A percentile compares a stretch with the other conserved stretches of the same genome.
Conservation (phyloP, 495 filamentous ascomycete genomes). For the Glutinoglossum americanum region DNA sequence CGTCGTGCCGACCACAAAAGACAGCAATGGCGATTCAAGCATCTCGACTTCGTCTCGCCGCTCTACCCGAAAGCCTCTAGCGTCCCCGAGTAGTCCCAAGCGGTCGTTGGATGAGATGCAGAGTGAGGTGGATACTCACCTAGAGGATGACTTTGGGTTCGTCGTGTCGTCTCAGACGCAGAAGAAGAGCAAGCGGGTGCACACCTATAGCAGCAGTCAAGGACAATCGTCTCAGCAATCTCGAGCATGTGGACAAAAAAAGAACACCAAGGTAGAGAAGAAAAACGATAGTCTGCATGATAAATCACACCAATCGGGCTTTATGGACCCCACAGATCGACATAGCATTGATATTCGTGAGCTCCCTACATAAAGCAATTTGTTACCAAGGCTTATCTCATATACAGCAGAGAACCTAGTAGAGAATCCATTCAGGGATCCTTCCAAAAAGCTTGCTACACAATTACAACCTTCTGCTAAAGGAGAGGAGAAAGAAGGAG, state of each 20-base stretch:
- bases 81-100: background rate
- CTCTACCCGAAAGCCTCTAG: background rate
- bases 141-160: background rate
- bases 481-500: background rate
- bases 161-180: background rate
- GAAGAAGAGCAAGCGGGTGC: background rate
- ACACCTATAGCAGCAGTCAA: conserved; percentile 1
- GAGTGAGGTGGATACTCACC: background rate
- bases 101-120: background rate
- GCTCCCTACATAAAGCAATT: background rate
- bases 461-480: background rate
- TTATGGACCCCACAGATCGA: background rate
- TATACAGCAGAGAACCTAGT: background rate
- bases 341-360: background rate
- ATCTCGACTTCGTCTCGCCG: background rate
- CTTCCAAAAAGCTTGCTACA: background rate
- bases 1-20: background rate
- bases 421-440: background rate
- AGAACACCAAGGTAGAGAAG: background rate
- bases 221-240: background rate
- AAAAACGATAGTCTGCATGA: background rate
- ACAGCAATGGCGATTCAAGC: background rate
- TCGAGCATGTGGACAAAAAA: background rate
- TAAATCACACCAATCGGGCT: background rate
- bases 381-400: too few species aligned